Percentiles rank a stretch among this genome's conserved stretches.
phyloP scores from a whole-genome alignment of 768 basidiomycete genomes.

The Butyriboletus loyo region DNA sequence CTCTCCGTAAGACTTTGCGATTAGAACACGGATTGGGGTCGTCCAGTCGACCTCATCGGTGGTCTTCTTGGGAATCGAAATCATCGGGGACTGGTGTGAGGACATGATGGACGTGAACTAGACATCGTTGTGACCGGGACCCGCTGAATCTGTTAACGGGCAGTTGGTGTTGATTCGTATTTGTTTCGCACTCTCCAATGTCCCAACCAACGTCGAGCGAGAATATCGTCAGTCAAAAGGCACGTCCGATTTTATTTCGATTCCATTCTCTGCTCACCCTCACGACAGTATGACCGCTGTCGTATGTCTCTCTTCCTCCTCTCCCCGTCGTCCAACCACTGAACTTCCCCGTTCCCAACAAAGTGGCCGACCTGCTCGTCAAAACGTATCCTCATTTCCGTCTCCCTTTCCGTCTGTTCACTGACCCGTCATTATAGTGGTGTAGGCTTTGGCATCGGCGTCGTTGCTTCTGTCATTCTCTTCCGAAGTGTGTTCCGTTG shows the following conservation, averaged over 20 bases:
- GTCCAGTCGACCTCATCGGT: conserved; percentile 98
- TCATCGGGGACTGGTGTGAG: conserved; percentile 82
- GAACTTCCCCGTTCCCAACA: conserved; percentile 17
- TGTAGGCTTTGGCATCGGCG: conserved; percentile 85
- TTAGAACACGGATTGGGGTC: conserved; percentile 76
- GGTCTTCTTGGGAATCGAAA: conserved; percentile 90
- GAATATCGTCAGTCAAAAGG: conserved; percentile 89
- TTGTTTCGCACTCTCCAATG: conserved; percentile 32
- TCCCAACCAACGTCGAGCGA: conserved; percentile 80
- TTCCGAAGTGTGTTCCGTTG: conserved; percentile 72
- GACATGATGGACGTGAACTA: conserved; percentile 44
- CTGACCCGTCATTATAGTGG: conserved; percentile 54
- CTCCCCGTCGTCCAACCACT: conserved; percentile 20
- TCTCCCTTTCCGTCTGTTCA: not conserved
- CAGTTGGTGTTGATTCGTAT: conserved; percentile 17
- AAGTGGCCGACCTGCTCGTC: conserved; percentile 77
- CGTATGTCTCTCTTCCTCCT: conserved; percentile 51
- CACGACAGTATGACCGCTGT: conserved; percentile 76
- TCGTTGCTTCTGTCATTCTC: conserved; percentile 84
- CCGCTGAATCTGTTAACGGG: not conserved
- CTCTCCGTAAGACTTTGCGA: conserved; percentile 92
- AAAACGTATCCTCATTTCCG: conserved; percentile 61
- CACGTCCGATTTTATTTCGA: conserved; percentile 24
- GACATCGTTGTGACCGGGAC: not conserved
- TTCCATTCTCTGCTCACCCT: not conserved